Evolutionary conservation across 306 rosid genomes (phyloP), one percentile per base, ranked within the genome.

Genomic region (Begonia loranthoides): DNA sequence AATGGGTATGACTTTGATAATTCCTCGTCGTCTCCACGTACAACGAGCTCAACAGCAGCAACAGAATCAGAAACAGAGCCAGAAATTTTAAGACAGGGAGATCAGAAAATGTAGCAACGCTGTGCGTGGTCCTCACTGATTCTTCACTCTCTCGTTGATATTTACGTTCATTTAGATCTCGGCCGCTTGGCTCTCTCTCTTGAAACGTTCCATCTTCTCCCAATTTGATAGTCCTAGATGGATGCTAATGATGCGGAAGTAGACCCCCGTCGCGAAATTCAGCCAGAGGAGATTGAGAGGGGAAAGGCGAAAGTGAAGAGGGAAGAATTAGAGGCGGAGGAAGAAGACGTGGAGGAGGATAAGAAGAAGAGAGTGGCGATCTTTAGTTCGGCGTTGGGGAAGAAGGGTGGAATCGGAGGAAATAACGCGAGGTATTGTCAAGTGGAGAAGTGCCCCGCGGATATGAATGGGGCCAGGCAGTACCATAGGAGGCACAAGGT

Each of bases 401-500:
- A 46, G 75, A 67, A 70, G 67, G 60, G 56, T 10, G 19, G 19
- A 6, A 46, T 60, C 0, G 55, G 67, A 13, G 56, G 62, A 2
- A 56, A 55, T 43, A n/a, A n/a, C 15, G 47, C 15, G 45, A 51
- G 75, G 65, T 62, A 76, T 57, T 83, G 94, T 59, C 94, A 79
- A 39, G 88, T 70, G 33, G 94, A 83, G 73, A 79, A 72, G 55
- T 83, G 94, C 54, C 17, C 58, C 17, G 73, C 80, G 4, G 79
- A 80, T 69, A 73, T 83, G 57, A 68, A 54, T 19, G 85, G 66
- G 13, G 94, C 76, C 1, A 83, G 75, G 74, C 75, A 54, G 63
- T 83, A 80, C 48, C 85, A 83, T 21, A 55, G 65, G 74, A 74
- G 76, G 64, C 88, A 77, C 54, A 83, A 53, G 74, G 88, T 84